Evolutionary conservation across 2,329 filamentous ascomycete genomes (phyloP).

Genomic region (Xylariomycetidae sp.): DNA sequence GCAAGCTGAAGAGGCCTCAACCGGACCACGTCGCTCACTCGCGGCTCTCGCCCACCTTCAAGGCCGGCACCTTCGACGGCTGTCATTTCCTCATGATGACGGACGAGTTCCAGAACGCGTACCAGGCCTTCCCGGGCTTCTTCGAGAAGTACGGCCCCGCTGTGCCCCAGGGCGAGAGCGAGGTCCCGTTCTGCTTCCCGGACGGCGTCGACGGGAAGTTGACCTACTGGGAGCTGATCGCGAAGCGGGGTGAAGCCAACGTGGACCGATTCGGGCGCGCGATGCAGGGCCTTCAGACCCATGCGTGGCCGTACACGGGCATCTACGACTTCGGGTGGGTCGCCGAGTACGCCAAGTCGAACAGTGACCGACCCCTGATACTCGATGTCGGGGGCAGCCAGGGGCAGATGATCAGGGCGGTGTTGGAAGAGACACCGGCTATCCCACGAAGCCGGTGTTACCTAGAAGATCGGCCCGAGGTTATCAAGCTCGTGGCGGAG

Average conservation of each 20-base stretch:
- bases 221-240: slow-evolving; percentile 21
- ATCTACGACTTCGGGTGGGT: slow-evolving; percentile 23
- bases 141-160: slow-evolving; percentile 23
- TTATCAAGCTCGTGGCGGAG: slow-evolving; percentile 15
- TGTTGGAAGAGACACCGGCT: slow-evolving; percentile 15
- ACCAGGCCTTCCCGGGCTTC: slow-evolving; percentile 16
- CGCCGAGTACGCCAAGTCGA: slow-evolving; percentile 6
- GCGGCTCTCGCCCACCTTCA: slow-evolving; percentile 10
- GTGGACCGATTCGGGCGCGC: slow-evolving; percentile 20
- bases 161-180: slow-evolving; percentile 16
- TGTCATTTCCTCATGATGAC: slow-evolving; percentile 10
- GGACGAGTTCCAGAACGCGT: slow-evolving; percentile 8
- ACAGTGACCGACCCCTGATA: slow-evolving; percentile 16
- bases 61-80: slow-evolving; percentile 6
- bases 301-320: slow-evolving; percentile 20
- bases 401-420: slow-evolving; percentile 23
- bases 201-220: slow-evolving; percentile 17
- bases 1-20: slow-evolving; percentile 8
- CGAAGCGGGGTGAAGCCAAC: slow-evolving; percentile 13
- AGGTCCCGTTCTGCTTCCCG: slow-evolving; percentile 21
- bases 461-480: slow-evolving; percentile 26
- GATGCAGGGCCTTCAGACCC: slow-evolving; percentile 20
- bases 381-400: slow-evolving; percentile 29
- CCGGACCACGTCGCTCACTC: slow-evolving; percentile 11
- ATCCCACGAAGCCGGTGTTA: slow-evolving; percentile 20